Percentiles rank a stretch among this genome's conserved stretches.
Evolutionary conservation across 129 eudicot genomes (phyloP).

Genomic region (Rutidosis leptorrhynchoides): DNA sequence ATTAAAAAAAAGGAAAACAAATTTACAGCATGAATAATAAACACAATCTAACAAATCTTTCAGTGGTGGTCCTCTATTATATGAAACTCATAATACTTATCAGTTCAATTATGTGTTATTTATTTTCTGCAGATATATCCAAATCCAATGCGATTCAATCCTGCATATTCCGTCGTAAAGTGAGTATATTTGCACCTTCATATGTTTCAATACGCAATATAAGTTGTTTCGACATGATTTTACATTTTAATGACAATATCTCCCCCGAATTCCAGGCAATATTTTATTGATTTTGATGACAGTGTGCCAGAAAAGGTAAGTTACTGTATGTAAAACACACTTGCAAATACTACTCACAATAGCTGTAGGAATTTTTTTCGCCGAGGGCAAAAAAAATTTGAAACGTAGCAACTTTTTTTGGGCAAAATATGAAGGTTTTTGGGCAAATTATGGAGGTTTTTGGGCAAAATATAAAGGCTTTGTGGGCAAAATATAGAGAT

Average conservation of each 20-base stretch:
- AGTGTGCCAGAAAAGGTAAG: conserved; percentile 77
- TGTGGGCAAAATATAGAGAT: too few relatives aligned
- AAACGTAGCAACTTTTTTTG: too few relatives aligned
- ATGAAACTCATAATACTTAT: background rate
- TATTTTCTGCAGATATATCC: conserved; percentile 62
- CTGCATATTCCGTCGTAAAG: conserved; percentile 93
- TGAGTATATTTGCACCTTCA: conserved; percentile 39
- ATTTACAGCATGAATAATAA: background rate
- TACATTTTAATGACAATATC: conserved; percentile 16
- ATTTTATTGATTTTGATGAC: conserved; percentile 75
- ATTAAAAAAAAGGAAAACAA: too few relatives aligned
- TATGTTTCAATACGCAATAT: conserved; percentile 13
- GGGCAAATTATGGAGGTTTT: too few relatives aligned
- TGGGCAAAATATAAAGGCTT: too few relatives aligned
- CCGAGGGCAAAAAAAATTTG: too few relatives aligned
- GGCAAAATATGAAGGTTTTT: too few relatives aligned
- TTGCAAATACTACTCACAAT: background rate
- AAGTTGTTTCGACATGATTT: background rate
- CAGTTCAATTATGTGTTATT: background rate
- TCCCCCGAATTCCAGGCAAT: conserved; percentile 66
- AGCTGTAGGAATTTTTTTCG: too few relatives aligned
- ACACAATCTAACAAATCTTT: background rate
- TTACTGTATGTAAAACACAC: background rate
- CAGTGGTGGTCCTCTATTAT: background rate
- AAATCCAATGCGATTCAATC: conserved; percentile 77